Percentiles rank a stretch among this genome's conserved stretches.
Evolutionary conservation across 1,139 yeast species (phyloP).

Genomic region (Pichia sp.): DNA sequence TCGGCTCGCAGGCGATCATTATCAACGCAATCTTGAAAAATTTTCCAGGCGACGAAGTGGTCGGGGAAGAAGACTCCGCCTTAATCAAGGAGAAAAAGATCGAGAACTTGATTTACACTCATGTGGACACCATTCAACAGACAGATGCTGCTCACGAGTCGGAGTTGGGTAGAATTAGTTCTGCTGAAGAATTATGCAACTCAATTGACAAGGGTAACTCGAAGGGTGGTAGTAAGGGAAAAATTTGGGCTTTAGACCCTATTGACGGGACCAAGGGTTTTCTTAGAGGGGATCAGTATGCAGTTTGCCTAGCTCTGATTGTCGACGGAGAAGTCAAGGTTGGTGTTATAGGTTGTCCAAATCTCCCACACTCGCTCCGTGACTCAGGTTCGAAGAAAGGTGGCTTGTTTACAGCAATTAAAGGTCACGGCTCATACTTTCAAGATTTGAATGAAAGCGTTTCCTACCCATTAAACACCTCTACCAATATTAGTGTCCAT

Average conservation of each 20-base stretch:
- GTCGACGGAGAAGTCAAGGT: constrained; percentile 79
- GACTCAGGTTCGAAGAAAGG: constrained; percentile 42
- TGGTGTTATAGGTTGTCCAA: constrained; percentile 97
- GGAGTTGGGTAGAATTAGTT: constrained; percentile 41
- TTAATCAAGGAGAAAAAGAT: constrained; percentile 48
- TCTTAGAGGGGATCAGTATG: constrained; percentile 92
- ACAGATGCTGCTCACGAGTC: constrained; percentile 29
- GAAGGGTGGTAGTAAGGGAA: constrained; percentile 68
- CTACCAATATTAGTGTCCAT: constrained; percentile 39
- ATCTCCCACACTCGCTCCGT: constrained; percentile 54
- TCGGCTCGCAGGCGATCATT: constrained; percentile 91
- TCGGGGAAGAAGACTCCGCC: constrained; percentile 91
- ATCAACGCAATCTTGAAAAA: constrained; percentile 74
- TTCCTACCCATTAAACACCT: constrained; percentile 36
- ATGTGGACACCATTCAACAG: constrained; percentile 45
- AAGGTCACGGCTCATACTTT: constrained; percentile 69
- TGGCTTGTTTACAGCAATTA: constrained; percentile 72
- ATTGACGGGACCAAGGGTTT: constrained; percentile 98
- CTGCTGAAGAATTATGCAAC: constrained; percentile 49
- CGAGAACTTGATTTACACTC: constrained; percentile 45
- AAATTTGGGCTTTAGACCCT: constrained; percentile 97
- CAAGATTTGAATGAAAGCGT: constrained; percentile 40
- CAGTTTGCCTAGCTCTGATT: constrained; percentile 87
- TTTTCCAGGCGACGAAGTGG: constrained; percentile 81
- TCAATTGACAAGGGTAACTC: constrained; percentile 78